Base-by-base conservation (phyloP, 2,329 filamentous ascomycete genomes). In the Ophiostoma quercus region DNA sequence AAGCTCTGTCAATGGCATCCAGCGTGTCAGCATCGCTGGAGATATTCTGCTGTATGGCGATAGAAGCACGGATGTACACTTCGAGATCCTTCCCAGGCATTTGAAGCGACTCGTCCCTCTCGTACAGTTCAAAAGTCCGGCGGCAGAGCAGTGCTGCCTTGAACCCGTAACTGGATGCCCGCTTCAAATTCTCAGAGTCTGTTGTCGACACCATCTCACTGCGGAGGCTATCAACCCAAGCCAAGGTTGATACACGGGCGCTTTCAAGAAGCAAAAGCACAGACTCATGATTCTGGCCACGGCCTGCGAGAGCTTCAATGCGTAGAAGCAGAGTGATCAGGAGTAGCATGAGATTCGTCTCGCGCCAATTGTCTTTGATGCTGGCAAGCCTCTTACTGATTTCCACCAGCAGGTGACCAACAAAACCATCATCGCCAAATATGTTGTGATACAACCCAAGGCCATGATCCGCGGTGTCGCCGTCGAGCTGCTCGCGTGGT, bases 361-460 rank as follows among this genome's bases (percentile, higher is more conserved):
- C 88, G 0, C 87, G 81, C 84, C 87, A 89, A 63, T 87, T 90
- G 0, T 78, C 76, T 0, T 76, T 74, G 8, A 91, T 83, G 0
- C 76, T 74, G 0, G 78, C 74, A 0, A 90, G 70, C 1, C 79
- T 76, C 1, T 68, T 69, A 66, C 78, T 73, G 0, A 91, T 74
- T 47, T 86, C 82, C 0, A 82, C 76, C 0, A 83, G 63, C 0
- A 91, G 76, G 6, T 77, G 78, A 0, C 72, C 14, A 54, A 85
- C 86, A 71, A 90, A 89, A 0, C 63, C 8, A 0, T 71, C 2
- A n/a, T 89, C 83, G 0, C 71, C 72, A 51, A 90, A 84, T 0
- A 84, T 73, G 0, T 70, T 72, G 74, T 91, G 87, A 3, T 66
- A 57, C 5, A 2, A 75, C 1, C 88, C 80, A 0, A 85, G 75